phyloP scores from a whole-genome alignment of 306 rosid genomes.

The Lupinus albus region DNA sequence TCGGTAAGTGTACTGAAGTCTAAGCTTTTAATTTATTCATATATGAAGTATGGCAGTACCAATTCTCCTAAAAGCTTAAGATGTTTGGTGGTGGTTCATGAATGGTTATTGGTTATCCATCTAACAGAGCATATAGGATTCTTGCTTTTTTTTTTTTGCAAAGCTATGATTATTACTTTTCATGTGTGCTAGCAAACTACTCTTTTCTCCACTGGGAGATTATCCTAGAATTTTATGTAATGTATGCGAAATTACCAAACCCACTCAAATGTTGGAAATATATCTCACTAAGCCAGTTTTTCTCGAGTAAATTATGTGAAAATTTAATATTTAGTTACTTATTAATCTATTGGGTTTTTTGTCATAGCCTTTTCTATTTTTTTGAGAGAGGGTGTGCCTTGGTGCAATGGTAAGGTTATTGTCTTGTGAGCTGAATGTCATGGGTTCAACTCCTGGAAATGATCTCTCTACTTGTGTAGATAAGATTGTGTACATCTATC shows the following conservation, averaged over 20 bases:
- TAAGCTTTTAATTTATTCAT: conserved; percentile 30
- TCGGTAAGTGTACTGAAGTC: conserved; percentile 56
- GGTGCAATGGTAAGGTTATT: no score
- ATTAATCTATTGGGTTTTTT: conserved; percentile 20
- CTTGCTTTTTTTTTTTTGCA: conserved; percentile 29
- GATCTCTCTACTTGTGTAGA: no score
- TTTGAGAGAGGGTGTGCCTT: not conserved
- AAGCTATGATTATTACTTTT: not conserved
- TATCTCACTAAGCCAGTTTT: conserved; percentile 1
- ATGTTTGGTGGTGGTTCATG: conserved; percentile 28
- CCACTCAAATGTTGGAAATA: conserved; percentile 11
- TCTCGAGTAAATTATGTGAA: not conserved
- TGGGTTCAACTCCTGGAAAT: no score
- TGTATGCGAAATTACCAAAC: not conserved
- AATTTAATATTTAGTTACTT: not conserved
- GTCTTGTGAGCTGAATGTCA: no score
- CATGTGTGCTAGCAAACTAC: not conserved
- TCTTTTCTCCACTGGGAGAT: not conserved
- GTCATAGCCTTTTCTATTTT: conserved; percentile 6
- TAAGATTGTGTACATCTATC: no score
- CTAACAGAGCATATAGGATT: not conserved
- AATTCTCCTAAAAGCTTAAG: conserved; percentile 19
- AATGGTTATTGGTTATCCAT: conserved; percentile 15
- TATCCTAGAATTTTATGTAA: conserved; percentile 9
- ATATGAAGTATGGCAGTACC: conserved; percentile 11